Percentiles rank a stretch among this genome's conserved stretches.
These are phyloP conservation scores for Trametes maxima DNA, from an alignment of 768 basidiomycete species.

Conservation along the genomic window DNA sequence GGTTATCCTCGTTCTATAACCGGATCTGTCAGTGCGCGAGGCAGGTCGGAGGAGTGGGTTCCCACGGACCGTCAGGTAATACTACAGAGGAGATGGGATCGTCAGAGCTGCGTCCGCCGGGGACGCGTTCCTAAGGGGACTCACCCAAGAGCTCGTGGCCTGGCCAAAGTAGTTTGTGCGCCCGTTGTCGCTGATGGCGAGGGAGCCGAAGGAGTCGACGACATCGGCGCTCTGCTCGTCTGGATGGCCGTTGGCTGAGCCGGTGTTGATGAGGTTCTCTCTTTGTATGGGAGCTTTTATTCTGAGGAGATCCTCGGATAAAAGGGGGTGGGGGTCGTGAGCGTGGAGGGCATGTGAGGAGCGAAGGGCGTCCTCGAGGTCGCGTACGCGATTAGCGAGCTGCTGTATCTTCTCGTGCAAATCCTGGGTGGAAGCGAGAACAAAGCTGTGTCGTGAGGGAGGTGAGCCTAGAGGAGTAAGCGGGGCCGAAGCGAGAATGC, in stretches of 20 bases:
- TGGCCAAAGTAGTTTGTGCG: conserved; percentile 77
- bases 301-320: conserved; percentile 70
- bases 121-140: conserved; percentile 28
- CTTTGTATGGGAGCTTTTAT: conserved; percentile 79
- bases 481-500: no score
- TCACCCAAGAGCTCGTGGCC: conserved; percentile 76
- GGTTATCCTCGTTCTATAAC: conserved; percentile 60
- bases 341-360: conserved; percentile 60
- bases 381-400: conserved; percentile 70
- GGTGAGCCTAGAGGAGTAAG: conserved; percentile 1
- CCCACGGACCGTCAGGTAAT: conserved; percentile 68
- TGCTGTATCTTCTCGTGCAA: conserved; percentile 82
- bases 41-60: background rate
- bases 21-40: conserved; percentile 9
- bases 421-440: conserved; percentile 78
- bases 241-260: conserved; percentile 37
- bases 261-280: conserved; percentile 49
- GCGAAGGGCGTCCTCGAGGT: conserved; percentile 73
- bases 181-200: conserved; percentile 73
- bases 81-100: conserved; percentile 43
- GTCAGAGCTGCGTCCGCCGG: conserved; percentile 13
- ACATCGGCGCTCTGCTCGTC: conserved; percentile 75
- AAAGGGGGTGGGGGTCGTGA: conserved; percentile 62
- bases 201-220: conserved; percentile 77
- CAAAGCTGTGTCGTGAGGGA: conserved; percentile 53